Percentiles rank a stretch among this genome's conserved stretches.
phyloP scores from a whole-genome alignment of 2,329 filamentous ascomycete genomes.

The Pseudocercospora fuligena region DNA sequence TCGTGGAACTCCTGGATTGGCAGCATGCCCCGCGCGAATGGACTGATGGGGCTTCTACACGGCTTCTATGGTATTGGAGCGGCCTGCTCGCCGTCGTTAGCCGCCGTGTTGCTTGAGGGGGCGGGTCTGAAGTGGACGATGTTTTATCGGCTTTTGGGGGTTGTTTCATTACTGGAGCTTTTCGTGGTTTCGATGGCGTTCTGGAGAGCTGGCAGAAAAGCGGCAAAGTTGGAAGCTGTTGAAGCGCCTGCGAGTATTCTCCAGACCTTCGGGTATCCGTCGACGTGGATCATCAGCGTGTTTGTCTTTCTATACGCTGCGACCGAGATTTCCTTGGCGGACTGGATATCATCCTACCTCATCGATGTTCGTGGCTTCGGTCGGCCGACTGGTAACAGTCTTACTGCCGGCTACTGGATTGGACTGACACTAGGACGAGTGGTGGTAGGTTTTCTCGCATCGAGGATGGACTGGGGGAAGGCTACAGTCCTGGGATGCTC shows the following conservation, averaged over 20 bases:
- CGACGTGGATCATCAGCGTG: slow-evolving; percentile 17
- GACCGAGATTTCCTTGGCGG: slow-evolving; percentile 14
- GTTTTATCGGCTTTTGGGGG: slow-evolving; percentile 13
- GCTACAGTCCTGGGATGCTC: slow-evolving; percentile 12
- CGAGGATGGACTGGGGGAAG: slow-evolving; percentile 13
- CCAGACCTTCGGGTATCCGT: slow-evolving; percentile 41
- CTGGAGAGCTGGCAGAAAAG: slow-evolving; percentile 11
- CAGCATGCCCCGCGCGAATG: slow-evolving; percentile 72
- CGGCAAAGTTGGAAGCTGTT: slow-evolving; percentile 7
- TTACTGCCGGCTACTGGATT: slow-evolving; percentile 26
- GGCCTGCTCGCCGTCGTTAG: slow-evolving; percentile 60
- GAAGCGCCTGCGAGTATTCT: neutral
- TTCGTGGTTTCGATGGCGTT: slow-evolving; percentile 12
- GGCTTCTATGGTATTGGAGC: slow-evolving; percentile 71
- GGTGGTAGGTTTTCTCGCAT: slow-evolving; percentile 24
- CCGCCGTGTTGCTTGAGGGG: slow-evolving; percentile 7
- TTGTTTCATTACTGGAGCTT: slow-evolving; percentile 11
- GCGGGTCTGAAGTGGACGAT: slow-evolving; percentile 12
- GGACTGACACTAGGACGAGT: slow-evolving; percentile 25
- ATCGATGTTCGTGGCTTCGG: slow-evolving; percentile 15
- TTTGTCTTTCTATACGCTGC: slow-evolving; percentile 19
- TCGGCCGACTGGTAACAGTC: slow-evolving; percentile 19
- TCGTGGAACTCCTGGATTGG: slow-evolving; percentile 65
- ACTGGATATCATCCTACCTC: slow-evolving; percentile 20
- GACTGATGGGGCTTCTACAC: slow-evolving; percentile 71